A percentile compares a stretch with the other conserved stretches of the same genome.
phyloP scores from a whole-genome alignment of 306 rosid species.

The Myrica gale region DNA sequence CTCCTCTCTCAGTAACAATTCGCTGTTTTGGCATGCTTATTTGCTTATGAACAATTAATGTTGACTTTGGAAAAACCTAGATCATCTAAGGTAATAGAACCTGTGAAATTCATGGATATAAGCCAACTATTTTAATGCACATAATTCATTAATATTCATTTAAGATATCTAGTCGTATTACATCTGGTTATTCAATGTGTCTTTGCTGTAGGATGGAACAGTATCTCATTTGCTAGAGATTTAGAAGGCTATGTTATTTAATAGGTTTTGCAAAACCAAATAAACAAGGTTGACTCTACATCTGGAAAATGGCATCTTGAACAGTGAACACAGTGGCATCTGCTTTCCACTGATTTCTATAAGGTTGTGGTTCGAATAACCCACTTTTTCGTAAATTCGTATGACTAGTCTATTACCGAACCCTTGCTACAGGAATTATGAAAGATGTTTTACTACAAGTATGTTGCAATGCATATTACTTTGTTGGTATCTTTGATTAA shows the following conservation, averaged over 20 bases:
- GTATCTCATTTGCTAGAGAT: neutral
- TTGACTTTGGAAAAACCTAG: neutral
- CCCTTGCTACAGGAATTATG: neutral
- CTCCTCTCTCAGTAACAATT: no score
- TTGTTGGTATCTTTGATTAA: constrained; percentile 2
- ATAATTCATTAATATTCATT: no score
- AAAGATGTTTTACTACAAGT: constrained; percentile 4
- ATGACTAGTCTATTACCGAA: neutral
- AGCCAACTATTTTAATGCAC: no score
- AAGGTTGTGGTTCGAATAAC: neutral
- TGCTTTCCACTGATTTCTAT: neutral
- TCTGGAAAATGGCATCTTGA: neutral
- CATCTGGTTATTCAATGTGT: neutral
- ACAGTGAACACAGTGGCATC: neutral
- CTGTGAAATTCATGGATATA: no score
- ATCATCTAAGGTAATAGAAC: neutral
- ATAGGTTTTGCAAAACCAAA: no score
- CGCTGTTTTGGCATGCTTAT: no score
- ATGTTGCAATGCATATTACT: neutral
- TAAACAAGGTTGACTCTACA: no score
- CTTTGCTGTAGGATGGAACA: neutral
- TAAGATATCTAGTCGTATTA: no score
- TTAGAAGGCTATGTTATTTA: neutral
- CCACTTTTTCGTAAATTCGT: neutral
- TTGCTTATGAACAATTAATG: neutral